Evolutionary conservation across 228 moss, liverwort and hornwort genomes (phyloP).

Genomic region (Sphagnum magellanicum): DNA sequence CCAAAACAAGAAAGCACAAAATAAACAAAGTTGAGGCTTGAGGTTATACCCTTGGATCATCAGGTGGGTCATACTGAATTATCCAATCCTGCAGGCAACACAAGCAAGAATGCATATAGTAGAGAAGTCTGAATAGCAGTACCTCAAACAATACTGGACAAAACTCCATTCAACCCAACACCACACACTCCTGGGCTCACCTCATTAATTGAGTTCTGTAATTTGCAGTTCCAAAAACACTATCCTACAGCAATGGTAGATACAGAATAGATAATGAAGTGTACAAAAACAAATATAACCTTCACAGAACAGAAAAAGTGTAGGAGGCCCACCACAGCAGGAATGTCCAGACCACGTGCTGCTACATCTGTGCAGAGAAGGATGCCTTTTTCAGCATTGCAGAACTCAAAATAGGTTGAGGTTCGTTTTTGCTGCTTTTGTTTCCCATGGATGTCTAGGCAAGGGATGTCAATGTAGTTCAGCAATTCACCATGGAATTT

Average conservation of each 20-base stretch:
- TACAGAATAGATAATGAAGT: too few relatives aligned
- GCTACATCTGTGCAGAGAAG: conserved; percentile 98
- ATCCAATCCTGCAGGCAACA: conserved; percentile 78
- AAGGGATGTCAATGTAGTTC: conserved; percentile 94
- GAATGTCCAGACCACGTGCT: conserved; percentile 94
- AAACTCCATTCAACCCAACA: too few relatives aligned
- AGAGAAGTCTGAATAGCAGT: too few relatives aligned
- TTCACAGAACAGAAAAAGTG: too few relatives aligned
- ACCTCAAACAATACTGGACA: too few relatives aligned
- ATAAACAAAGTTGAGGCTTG: background rate
- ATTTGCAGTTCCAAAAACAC: too few relatives aligned
- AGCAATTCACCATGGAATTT: conserved; percentile 87
- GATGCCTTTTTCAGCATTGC: conserved; percentile 96
- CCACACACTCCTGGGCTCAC: too few relatives aligned
- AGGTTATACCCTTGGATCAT: conserved; percentile 71
- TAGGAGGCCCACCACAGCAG: conserved; percentile 62
- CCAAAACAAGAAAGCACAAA: conserved; percentile 3
- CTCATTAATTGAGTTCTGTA: too few relatives aligned
- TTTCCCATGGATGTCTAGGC: conserved; percentile 95
- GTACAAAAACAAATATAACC: too few relatives aligned
- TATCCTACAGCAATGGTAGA: too few relatives aligned
- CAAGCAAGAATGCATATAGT: background rate
- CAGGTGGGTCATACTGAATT: conserved; percentile 90
- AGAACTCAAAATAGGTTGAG: conserved; percentile 94
- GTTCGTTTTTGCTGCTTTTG: conserved; percentile 99